phyloP scores from a whole-genome alignment of 768 basidiomycete species.

The Tylopilus felleus region DNA sequence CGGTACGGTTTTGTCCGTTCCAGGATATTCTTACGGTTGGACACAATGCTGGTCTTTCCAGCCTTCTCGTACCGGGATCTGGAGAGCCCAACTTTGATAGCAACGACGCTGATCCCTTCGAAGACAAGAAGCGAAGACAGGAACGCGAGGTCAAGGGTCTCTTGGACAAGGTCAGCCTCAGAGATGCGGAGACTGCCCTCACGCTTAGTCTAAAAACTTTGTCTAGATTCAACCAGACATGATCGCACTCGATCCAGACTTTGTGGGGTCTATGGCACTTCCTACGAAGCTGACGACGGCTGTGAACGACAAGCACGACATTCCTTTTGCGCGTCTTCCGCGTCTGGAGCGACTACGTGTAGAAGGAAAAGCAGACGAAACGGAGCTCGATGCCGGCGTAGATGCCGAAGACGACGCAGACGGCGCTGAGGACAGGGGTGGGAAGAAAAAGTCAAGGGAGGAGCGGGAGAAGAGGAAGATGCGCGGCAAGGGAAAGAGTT shows the following conservation, averaged over 20 bases:
- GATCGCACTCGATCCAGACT: slow-evolving; percentile 79
- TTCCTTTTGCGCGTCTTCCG: slow-evolving; percentile 69
- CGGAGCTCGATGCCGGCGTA: slow-evolving; percentile 42
- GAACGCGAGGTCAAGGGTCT: slow-evolving; percentile 90
- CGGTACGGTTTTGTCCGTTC: slow-evolving; percentile 83
- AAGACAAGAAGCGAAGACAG: slow-evolving; percentile 72
- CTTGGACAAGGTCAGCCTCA: slow-evolving; percentile 70
- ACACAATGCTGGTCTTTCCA: slow-evolving; percentile 75
- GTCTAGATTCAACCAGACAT: slow-evolving; percentile 84
- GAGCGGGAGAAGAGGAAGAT: slow-evolving; percentile 69
- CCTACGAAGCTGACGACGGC: slow-evolving; percentile 56
- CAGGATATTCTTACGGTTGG: slow-evolving; percentile 82
- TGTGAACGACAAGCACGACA: slow-evolving; percentile 41
- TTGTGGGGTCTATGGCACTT: slow-evolving; percentile 67
- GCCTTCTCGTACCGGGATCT: slow-evolving; percentile 83
- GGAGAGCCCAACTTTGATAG: slow-evolving; percentile 97
- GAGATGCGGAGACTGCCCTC: not conserved
- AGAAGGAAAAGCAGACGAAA: slow-evolving; percentile 71
- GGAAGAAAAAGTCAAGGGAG: slow-evolving; percentile 20
- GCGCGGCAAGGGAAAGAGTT: slow-evolving; percentile 82
- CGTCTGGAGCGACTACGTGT: slow-evolving; percentile 63
- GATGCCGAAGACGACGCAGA: slow-evolving; percentile 33
- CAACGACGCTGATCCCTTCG: slow-evolving; percentile 91
- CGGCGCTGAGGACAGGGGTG: slow-evolving; percentile 35
- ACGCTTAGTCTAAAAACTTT: not conserved